Percentiles rank a stretch among this genome's conserved stretches.
These are phyloP conservation scores for Thalia dealbata DNA, from an alignment of 176 grass and related monocot species.

Conservation along the genomic window DNA sequence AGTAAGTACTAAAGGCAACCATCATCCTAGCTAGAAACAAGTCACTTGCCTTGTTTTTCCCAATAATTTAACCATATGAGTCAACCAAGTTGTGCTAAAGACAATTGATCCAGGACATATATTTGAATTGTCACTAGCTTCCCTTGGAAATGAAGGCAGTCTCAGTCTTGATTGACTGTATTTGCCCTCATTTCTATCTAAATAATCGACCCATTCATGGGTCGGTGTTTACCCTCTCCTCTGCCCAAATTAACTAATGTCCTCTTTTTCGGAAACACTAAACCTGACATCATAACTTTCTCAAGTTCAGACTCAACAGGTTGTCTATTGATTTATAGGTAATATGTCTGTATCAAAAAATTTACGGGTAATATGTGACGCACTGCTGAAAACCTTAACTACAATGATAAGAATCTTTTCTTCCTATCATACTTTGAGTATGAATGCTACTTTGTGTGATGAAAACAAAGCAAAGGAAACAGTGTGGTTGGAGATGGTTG, in stretches of 20 bases:
- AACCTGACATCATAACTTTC: too few species aligned
- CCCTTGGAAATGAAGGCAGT: neutral
- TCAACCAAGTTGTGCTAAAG: neutral
- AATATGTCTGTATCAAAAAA: too few species aligned
- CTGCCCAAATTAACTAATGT: neutral
- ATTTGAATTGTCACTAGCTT: neutral
- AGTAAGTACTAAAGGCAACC: neutral
- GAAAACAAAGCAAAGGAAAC: neutral
- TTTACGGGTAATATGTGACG: neutral
- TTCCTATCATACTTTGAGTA: neutral
- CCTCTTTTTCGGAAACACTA: neutral
- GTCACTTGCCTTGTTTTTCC: too few species aligned
- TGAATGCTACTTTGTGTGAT: neutral
- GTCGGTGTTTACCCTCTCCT: neutral
- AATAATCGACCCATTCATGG: neutral
- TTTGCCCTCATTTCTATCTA: neutral
- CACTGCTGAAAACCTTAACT: neutral
- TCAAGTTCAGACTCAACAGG: neutral
- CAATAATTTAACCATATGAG: neutral
- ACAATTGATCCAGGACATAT: too few species aligned
- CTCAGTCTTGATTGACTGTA: neutral
- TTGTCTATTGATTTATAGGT: neutral
- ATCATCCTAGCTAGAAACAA: neutral
- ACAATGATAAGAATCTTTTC: neutral
- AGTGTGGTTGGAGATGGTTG: neutral